phyloP scores from a whole-genome alignment of 2,329 filamentous ascomycete genomes.

The Aspergillus neoniger region DNA sequence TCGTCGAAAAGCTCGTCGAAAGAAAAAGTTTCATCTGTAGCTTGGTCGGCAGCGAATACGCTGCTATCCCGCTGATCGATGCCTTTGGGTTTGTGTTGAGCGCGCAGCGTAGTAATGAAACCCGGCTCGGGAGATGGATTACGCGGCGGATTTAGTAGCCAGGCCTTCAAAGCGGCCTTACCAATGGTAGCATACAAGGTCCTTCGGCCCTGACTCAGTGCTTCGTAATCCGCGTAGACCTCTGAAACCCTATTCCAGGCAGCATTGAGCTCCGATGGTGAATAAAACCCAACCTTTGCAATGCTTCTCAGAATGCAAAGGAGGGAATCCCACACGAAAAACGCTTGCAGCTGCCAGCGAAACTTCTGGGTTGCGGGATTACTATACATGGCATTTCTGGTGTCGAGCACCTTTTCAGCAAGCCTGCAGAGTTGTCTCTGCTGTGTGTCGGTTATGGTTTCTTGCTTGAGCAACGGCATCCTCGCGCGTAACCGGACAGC shows the following conservation, averaged over 20 bases:
- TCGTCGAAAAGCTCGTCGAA: no score
- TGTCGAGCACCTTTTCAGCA: constrained; percentile 23
- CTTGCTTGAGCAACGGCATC: constrained; percentile 33
- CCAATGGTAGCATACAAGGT: neutral
- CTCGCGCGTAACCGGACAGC: constrained; percentile 48
- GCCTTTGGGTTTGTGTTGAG: no score
- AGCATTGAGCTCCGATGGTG: neutral
- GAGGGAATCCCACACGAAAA: constrained; percentile 54
- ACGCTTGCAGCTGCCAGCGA: constrained; percentile 46
- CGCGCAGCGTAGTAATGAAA: no score
- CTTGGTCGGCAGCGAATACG: no score
- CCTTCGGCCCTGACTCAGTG: neutral
- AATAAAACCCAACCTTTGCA: constrained; percentile 33
- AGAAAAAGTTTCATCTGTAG: no score
- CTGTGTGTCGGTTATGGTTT: constrained; percentile 9
- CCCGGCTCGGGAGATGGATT: no score
- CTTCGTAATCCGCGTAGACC: neutral
- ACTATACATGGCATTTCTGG: constrained; percentile 39
- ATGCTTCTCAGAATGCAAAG: constrained; percentile 49
- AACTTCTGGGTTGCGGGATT: constrained; percentile 41
- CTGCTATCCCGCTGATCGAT: no score
- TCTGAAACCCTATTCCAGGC: neutral
- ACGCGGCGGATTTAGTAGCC: constrained; percentile 14
- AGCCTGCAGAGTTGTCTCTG: constrained; percentile 10
- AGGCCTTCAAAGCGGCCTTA: constrained; percentile 14